Base-by-base conservation (phyloP, 2,329 filamentous ascomycete genomes). In the Claviceps humidiphila region DNA sequence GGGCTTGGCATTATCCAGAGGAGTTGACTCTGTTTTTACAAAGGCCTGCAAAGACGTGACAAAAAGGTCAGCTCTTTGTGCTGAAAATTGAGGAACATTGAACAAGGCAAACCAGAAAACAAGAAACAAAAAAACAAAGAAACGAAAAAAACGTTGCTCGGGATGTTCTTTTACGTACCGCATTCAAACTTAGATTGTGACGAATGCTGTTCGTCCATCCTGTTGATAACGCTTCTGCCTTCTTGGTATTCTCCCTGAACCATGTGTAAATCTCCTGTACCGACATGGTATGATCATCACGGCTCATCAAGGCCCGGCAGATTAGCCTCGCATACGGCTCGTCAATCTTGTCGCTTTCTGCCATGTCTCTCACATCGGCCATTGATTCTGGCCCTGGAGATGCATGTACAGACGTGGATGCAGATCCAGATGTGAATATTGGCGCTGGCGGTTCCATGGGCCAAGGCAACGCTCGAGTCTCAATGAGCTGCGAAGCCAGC, bases 161-260 rank as follows among this genome's bases (percentile, higher is more conserved):
- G 17, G n/a, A 20, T 16, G 9, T 16, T n/a, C 9, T 22, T 24
- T 44, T 38, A 63, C 70, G 69, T 80, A 96, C 91, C 55, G 78
- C 77, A 61, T 97, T 97, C 90, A 97, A 96, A 47, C 89, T 95
- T 7, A 97, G 73, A 60, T 97, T 97, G 66, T 97, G 91, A 2
- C 91, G 81, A 58, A 97, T 94, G 64, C 88, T 95, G 67, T 96
- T 97, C 69, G 91, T 86, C 91, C 91, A 97, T 9, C 90, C 91
- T 59, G 82, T 85, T 50, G 74, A 80, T 4, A 80, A 81, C 62
- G 89, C 93, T 52, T 78, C 75, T 3, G 89, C 80, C 66, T 93
- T 95, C 58, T 80, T 77, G 2, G 89, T 95, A 62, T 95, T 84
- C 30, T 83, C 76, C 43, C 79, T 74, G 61, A 97, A 95, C 89